Base-by-base conservation (phyloP, 768 basidiomycete genomes). In the Kwoniella shandongensis region DNA sequence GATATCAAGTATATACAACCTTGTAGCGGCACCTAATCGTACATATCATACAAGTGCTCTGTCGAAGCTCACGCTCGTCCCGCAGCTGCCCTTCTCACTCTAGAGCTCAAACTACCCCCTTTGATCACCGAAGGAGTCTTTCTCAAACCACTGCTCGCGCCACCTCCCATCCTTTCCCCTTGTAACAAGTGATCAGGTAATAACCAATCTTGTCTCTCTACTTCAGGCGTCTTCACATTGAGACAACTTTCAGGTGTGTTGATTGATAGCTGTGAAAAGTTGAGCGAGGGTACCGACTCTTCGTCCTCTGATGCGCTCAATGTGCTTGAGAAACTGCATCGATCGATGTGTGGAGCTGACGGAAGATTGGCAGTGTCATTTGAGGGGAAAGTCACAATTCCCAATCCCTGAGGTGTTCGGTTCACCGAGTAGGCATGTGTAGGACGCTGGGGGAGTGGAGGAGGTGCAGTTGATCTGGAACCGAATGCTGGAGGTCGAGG, bases 251-350 rank as follows among this genome's bases (percentile, higher is more conserved):
- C 27, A n/a, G 25, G 40, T 22, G 42, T 51, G 12, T 59, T 51
- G 15, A 59, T 32, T 2, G 57, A 59, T 26, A 39, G 35, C 22
- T 48, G 35, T 1, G 57, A 59, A 18, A 46, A 44, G 26, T 53
- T 53, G 11, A 51, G 39, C 5, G 51, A 52, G 12, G 57, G 57
- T 17, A 53, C 8, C 1, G 49, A 51, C 5, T 7, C 30, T 26
- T 47, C 51, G 20, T 52, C 44, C 22, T 52, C 50, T 2, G 45
- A 47, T 5, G 57, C 40, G 15, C 40, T 42, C 7, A 51, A 5
- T 1, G 56, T 51, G 20, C 49, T 51, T 2, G 57, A 59, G 25
- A 59, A 59, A 27, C 57, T 53, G 20, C 51, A 35, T 52, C 57
- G 51, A 29, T 59, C 51, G 11, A 59, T 26, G 2, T 32, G 35